These are phyloP conservation scores for Aspergillus sp. DNA, from an alignment of 2,329 filamentous ascomycete genomes.

Conservation along the genomic window DNA sequence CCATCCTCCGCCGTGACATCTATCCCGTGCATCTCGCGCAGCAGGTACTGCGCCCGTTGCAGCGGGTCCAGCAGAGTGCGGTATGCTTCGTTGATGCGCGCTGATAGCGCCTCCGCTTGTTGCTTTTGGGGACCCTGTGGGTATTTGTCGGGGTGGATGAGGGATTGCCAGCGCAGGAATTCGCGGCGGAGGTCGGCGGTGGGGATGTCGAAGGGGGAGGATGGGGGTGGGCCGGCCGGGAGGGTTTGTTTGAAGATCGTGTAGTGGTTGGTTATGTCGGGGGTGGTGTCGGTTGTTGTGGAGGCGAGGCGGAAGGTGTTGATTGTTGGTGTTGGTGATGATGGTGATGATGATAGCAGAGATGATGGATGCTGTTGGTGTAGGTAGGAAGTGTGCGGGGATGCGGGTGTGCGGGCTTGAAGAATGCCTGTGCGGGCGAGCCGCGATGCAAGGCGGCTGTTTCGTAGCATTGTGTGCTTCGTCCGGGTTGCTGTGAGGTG, in stretches of 20 bases:
- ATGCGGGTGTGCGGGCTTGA: conserved; percentile 4
- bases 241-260: conserved; percentile 83
- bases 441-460: not conserved
- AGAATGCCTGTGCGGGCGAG: not conserved
- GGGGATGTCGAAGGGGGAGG: conserved; percentile 74
- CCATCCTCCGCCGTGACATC: conserved; percentile 78
- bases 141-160: conserved; percentile 54
- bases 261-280: conserved; percentile 67
- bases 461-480: not conserved
- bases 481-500: not conserved
- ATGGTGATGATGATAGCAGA: not conserved
- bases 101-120: conserved; percentile 74
- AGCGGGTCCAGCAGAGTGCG: conserved; percentile 78
- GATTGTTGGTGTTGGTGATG: not conserved
- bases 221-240: conserved; percentile 74
- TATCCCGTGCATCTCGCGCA: conserved; percentile 66
- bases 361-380: not conserved
- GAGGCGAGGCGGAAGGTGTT: conserved; percentile 23
- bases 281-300: conserved; percentile 17
- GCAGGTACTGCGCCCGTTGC: conserved; percentile 82
- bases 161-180: conserved; percentile 77
- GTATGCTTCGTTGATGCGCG: conserved; percentile 89
- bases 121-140: conserved; percentile 50
- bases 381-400: not conserved
- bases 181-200: conserved; percentile 71